Evolutionary conservation across 371 early-diverging fungal genomes (phyloP), one percentile per base, ranked within the genome.

Genomic region (Choanephora cucurbitarum): DNA sequence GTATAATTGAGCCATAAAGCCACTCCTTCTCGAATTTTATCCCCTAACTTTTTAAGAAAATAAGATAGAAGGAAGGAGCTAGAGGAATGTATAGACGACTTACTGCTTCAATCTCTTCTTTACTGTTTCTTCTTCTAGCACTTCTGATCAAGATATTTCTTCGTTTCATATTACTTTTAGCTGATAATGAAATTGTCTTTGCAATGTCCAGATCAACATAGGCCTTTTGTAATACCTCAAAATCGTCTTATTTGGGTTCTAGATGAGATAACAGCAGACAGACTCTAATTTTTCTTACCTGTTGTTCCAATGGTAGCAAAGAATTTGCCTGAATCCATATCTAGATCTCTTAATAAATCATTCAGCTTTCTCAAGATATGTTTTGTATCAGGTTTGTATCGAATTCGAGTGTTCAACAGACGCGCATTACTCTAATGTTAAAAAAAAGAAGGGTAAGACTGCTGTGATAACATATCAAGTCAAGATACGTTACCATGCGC

Each of bases 311-410:
- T 57, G 22, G 48, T 52, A 21, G 68, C 55, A 54, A 70, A 78
- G 57, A 78, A 74, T 28, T 70, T 72, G 44, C 71, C 78, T 46
- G 78, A 66, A 57, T 78, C 75, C 49, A 78, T 24, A 39, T 63
- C 71, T 17, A 78, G 57, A 42, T 78, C 71, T 44, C 75, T 53
- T 13, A 78, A 21, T 5, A 70, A 22, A 47, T 78, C 71, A 57
- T 75, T 72, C 17, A 78, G 24, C 51, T 78, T 68, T 44, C 79
- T 67, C 21, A 78, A 56, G 18, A 78, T 70, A 37, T 67, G 73
- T 41, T 78, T 78, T 14, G 71, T 69, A 58, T 78, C 79, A 8
- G 79, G 79, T 37, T 73, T 72, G 45, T 78, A 78, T 18, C 73
- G 62, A 19, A 78, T 78, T 41, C 64, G 59, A 9, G 79, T 61